Evolutionary conservation across 2,329 filamentous ascomycete species (phyloP), one percentile per base, ranked within the genome.

Genomic region (Lachnellula cervina): DNA sequence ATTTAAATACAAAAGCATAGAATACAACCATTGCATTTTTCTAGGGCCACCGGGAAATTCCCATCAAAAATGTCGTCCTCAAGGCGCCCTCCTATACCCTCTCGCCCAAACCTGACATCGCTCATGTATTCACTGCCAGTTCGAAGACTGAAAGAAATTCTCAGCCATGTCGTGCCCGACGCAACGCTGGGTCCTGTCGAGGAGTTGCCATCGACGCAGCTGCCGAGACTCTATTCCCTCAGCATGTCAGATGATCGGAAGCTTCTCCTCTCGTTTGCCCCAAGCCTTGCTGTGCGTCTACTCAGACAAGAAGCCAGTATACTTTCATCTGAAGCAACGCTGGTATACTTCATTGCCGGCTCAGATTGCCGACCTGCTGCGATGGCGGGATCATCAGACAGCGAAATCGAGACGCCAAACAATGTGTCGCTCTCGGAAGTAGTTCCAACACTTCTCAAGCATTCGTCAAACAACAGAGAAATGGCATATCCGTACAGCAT

Each of bases 401-500:
- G 9, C 38, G 16, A 45, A 11, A 47, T 50, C 42, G 35, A 51
- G 11, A 35, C 17, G 37, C 28, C 50, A 23, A 32, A 38, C 16
- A 7, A 44, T 4, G 43, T 32, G 21, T 40, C 44, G 13, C 44
- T 54, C 5, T 9, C 19, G 9, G 21, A 43, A 13, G 13, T 57
- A 3, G 17, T 57, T 34, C 68, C 68, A 9, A 69, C 62, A 55
- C 42, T 70, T 42, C 55, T 70, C n/a, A 68, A 66, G 52, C 67
- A 69, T 57, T 67, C 67, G 2, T 62, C 64, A 9, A 66, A 63
- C 46, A 64, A 61, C 16, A 59, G 59, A 49, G 68, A 68, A 52
- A 62, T 68, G 59, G 63, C 62, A 46, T 65, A 67, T 38, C 66
- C 68, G 5, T 70, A 69, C 53, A 68, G 59, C 42, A 64, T 69